phyloP scores from a whole-genome alignment of 2,329 filamentous ascomycete species.

The Colletotrichum chrysophilum region DNA sequence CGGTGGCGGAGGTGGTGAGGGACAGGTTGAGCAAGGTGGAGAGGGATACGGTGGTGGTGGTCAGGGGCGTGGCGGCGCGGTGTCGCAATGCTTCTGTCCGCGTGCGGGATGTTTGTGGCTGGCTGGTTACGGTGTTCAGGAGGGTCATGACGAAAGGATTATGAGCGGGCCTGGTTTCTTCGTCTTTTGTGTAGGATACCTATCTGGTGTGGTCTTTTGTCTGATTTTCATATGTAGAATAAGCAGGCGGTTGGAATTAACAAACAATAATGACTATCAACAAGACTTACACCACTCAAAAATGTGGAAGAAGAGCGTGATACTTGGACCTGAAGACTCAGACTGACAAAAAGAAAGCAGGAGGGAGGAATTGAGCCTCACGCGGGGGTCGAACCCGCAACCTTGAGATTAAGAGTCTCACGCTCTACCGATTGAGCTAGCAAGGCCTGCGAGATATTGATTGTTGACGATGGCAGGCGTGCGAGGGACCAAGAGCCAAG shows the following conservation, averaged over 20 bases:
- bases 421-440: slow-evolving; percentile 77
- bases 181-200: background rate
- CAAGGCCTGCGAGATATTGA: slow-evolving; percentile 25
- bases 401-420: slow-evolving; percentile 65
- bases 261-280: background rate
- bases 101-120: background rate
- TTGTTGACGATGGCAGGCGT: background rate
- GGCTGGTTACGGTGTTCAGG: background rate
- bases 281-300: background rate
- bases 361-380: slow-evolving; percentile 26
- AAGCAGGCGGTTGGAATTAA: background rate
- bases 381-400: slow-evolving; percentile 29
- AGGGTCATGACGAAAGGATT: background rate
- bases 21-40: background rate
- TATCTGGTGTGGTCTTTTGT: background rate
- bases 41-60: background rate
- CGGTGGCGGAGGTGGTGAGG: background rate
- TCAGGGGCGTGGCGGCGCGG: background rate
- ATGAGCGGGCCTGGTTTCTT: background rate
- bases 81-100: background rate
- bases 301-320: background rate
- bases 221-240: background rate
- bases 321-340: background rate
- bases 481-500: background rate
- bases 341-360: background rate